Base-by-base conservation (phyloP, 345 rosid species). In the Euphorbia lathyris region DNA sequence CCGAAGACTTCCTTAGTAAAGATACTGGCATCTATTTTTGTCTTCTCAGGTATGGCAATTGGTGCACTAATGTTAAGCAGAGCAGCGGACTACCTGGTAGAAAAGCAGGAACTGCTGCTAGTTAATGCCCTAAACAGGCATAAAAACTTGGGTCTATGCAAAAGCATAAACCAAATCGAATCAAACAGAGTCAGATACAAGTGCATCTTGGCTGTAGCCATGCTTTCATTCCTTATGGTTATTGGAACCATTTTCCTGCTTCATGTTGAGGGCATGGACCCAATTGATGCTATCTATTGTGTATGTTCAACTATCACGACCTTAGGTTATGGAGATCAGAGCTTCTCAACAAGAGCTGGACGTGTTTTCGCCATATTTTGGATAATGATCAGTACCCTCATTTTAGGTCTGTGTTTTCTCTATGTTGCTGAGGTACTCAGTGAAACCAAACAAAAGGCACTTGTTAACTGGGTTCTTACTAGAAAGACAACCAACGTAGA, bases 251-350 rank as follows among this genome's bases (percentile, higher is more conserved):
- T 77, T 67, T 81, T 91, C 67, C 86, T 91, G 11, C 61, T 3
- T 5, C 0, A 4, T 5, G 72, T 79, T 12, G 97, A 91, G 87
- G 74, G 69, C 27, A 72, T 86, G 77, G 77, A 74, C 32, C 5
- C 79, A 7, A 40, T 84, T 2, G 90, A 90, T 12, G 88, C 97
- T 1, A 82, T 94, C 71, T 94, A 95, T 62, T 92, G 97, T 13
- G 97, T 86, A 29, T 92, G 96, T 70, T 79, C 93, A 19, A 90
- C 99, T 1, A 61, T 95, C 67, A 92, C 97, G 1, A 88, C 99
- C 14, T 75, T 92, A 51, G 97, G 99, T 14, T 95, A 84, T 69
- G 97, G 99, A 0, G 99, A 95, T 59, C 51, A 72, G 75, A 95
- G 97, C 78, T 91, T 95, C 77, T 81, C 72, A 48, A 85, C 90